Evolutionary conservation across 495 filamentous ascomycete genomes (phyloP), one percentile per base, ranked within the genome.

Genomic region (Aeminium ludgeri): DNA sequence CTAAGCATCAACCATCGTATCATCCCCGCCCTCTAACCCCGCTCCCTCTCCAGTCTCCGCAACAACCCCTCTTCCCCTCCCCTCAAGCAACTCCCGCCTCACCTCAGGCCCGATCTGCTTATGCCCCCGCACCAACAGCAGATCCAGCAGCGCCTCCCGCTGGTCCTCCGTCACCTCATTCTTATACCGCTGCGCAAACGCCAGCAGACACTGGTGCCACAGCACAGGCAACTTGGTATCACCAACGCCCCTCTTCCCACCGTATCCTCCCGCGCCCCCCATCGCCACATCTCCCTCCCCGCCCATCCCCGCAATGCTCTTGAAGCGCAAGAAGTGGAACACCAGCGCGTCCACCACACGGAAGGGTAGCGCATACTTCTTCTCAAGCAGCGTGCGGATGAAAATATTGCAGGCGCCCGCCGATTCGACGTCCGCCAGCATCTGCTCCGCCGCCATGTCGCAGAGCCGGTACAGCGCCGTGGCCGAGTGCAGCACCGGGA

Each of bases 141-240:
- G 61, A 65, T 97, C 89, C 25, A 97, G 59, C 40, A 97, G 63
- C 2, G 85, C 84, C 55, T 97, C 89, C 49, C 89, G 66, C 67
- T 92, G 85, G 49, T 94, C 85, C 57, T 93, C 84, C 16, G 82
- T 86, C 58, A 87, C 80, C 58, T 87, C 82, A 53, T 95, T 92
- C 48, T 80, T 73, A 55, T 97, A 97, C 41, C 87, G 68, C 64
- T 95, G 80, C 27, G 87, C 86, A 60, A 97, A 96, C 1, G 82
- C 80, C 41, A 96, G 57, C 28, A 97, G 64, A 51, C 74, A 73
- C 61, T 91, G 82, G 61, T 93, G 86, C 82, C 86, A 94, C 31
- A 94, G 69, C 3, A 94, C 81, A 0, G 86, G 85, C 30, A 92
- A 59, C 11, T 65, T 60, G 18, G 60, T 55, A 13, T 64, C 57